phyloP scores from a whole-genome alignment of 805 yeast species.

The Lipomyces orientalis region DNA sequence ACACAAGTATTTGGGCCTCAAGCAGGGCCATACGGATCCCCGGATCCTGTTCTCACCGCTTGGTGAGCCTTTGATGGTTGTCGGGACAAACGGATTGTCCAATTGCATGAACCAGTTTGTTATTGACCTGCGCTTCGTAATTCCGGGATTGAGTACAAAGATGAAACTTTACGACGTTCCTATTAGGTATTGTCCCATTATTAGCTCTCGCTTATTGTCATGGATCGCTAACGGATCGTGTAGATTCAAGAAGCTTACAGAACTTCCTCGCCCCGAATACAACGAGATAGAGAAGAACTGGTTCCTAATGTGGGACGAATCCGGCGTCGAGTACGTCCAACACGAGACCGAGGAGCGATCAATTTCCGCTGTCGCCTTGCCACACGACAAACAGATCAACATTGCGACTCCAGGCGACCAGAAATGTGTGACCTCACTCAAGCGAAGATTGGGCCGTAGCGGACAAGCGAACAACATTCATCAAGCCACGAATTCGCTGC shows the following conservation, averaged over 20 bases:
- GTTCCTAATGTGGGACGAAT: conserved; percentile 30
- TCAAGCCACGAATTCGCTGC: conserved; percentile 28
- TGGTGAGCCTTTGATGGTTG: conserved; percentile 34
- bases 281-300: conserved; percentile 31
- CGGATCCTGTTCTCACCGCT: conserved; percentile 28
- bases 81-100: conserved; percentile 29
- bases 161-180: conserved; percentile 24
- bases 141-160: conserved; percentile 22
- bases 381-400: conserved; percentile 7
- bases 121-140: conserved; percentile 29
- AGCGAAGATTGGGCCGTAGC: not conserved
- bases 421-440: conserved; percentile 7
- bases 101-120: conserved; percentile 30
- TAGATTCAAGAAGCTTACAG: conserved; percentile 17
- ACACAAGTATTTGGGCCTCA: conserved; percentile 5
- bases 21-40: conserved; percentile 31
- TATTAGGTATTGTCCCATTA: conserved; percentile 11
- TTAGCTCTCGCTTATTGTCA: not conserved
- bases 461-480: conserved; percentile 18
- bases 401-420: conserved; percentile 4
- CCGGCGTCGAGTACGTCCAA: conserved; percentile 13
- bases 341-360: conserved; percentile 24
- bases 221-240: not conserved
- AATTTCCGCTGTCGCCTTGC: conserved; percentile 2
- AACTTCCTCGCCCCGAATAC: conserved; percentile 18